Evolutionary conservation across 495 filamentous ascomycete species (phyloP).

Genomic region (Cetradonia linearis): DNA sequence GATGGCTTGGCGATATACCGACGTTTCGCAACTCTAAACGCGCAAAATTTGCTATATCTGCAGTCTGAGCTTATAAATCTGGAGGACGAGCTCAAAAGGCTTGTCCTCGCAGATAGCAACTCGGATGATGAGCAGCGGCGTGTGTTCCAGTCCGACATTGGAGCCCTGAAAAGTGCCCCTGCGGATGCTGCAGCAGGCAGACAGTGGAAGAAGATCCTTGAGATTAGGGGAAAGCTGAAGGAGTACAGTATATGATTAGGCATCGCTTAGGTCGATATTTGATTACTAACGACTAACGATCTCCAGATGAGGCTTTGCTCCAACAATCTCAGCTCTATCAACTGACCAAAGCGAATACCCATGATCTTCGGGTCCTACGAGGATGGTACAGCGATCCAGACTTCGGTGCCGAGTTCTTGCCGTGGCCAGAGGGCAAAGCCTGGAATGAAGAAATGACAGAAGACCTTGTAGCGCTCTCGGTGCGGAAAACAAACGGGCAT

Average conservation of each 20-base stretch:
- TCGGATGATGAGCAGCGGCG: constrained; percentile 4
- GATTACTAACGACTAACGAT: not conserved
- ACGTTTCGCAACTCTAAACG: constrained; percentile 25
- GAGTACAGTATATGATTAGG: constrained; percentile 18
- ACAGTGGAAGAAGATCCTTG: constrained; percentile 27
- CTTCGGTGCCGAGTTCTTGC: constrained; percentile 16
- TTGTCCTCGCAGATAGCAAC: not conserved
- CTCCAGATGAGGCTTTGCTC: constrained; percentile 10
- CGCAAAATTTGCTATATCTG: constrained; percentile 30
- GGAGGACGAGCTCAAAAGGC: constrained; percentile 3
- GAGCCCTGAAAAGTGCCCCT: constrained; percentile 8
- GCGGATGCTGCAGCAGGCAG: constrained; percentile 16
- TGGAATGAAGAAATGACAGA: constrained; percentile 14
- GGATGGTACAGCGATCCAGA: constrained; percentile 25
- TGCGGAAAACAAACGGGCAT: constrained; percentile 18
- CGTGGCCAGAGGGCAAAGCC: constrained; percentile 12
- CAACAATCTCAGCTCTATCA: constrained; percentile 19
- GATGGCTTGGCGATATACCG: constrained; percentile 35
- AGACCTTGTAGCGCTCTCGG: constrained; percentile 19
- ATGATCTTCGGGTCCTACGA: constrained; percentile 22
- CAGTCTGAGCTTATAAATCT: constrained; percentile 25
- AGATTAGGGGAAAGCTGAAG: constrained; percentile 21
- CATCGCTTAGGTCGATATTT: not conserved
- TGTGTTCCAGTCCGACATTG: constrained; percentile 8
- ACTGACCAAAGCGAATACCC: constrained; percentile 17